These are phyloP conservation scores for Naganishia vaughanmartiniae DNA, from an alignment of 768 basidiomycete species.

Conservation along the genomic window DNA sequence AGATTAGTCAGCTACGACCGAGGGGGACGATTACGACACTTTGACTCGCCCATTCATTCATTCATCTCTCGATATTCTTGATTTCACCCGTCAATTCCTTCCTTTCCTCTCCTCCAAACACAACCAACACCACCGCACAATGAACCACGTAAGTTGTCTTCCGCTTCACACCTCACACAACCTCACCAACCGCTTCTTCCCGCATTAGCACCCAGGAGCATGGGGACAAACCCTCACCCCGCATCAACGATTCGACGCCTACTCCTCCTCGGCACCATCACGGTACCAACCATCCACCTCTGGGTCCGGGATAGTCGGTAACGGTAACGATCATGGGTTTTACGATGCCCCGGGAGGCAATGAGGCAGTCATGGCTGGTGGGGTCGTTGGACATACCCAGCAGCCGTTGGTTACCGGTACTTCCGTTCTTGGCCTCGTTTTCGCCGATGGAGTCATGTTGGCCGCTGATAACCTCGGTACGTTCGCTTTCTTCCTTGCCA, in stretches of 20 bases:
- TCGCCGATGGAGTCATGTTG: slow-evolving; percentile 95
- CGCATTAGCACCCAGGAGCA: slow-evolving; percentile 40
- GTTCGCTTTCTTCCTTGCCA: slow-evolving; percentile 37
- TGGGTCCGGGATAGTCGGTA: neutral
- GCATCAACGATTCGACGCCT: slow-evolving; percentile 28
- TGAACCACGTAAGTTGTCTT: slow-evolving; percentile 29
- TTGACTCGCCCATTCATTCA: neutral
- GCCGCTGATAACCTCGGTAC: slow-evolving; percentile 94
- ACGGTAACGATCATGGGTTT: slow-evolving; percentile 22
- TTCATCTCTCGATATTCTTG: neutral
- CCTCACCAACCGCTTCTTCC: neutral
- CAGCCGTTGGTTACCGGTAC: slow-evolving; percentile 96
- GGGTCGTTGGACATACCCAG: slow-evolving; percentile 68
- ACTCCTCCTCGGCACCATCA: slow-evolving; percentile 11
- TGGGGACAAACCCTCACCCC: slow-evolving; percentile 43
- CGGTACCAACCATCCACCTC: slow-evolving; percentile 1
- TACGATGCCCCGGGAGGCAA: slow-evolving; percentile 8
- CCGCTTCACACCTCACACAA: neutral
- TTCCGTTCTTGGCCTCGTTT: slow-evolving; percentile 90
- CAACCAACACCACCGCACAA: neutral
- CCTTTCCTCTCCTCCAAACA: neutral
- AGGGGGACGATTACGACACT: slow-evolving; percentile 5
- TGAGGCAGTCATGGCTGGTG: slow-evolving; percentile 9
- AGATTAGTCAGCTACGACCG: neutral
- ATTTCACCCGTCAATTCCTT: too few relatives aligned